A percentile compares a stretch with the other conserved stretches of the same genome.
These are phyloP conservation scores for Coelastrella sp. DNA, from an alignment of 139 green algal species.

Conservation along the genomic window DNA sequence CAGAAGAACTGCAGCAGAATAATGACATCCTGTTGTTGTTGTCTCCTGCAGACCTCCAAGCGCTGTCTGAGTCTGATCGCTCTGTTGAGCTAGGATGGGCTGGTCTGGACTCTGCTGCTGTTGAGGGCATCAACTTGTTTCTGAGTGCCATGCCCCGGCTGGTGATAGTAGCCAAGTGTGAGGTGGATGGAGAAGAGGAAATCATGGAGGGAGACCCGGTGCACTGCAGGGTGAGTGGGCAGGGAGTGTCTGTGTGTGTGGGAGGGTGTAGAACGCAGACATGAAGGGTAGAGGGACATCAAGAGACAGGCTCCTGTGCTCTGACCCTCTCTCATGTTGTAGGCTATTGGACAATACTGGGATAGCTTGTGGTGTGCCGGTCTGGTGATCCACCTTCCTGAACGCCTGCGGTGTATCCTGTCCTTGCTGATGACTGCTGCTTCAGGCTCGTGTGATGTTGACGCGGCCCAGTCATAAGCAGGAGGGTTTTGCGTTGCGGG, in stretches of 20 bases:
- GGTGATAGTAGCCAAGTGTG: conserved; percentile 36
- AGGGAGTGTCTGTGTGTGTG: background rate
- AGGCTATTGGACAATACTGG: no score
- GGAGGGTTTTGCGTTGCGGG: conserved; percentile 56
- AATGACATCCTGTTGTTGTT: background rate
- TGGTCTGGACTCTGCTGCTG: conserved; percentile 54
- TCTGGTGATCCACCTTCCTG: no score
- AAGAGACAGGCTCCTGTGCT: no score
- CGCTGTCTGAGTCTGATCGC: conserved; percentile 57
- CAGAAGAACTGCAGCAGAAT: background rate
- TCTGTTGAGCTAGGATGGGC: conserved; percentile 48
- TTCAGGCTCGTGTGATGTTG: conserved; percentile 68
- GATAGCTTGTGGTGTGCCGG: no score
- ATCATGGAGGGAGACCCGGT: conserved; percentile 80
- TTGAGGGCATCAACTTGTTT: conserved; percentile 74
- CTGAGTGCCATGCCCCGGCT: conserved; percentile 67
- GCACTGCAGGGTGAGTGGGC: conserved; percentile 59
- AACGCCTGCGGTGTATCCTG: background rate
- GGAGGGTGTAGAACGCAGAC: background rate
- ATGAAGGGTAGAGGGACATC: no score
- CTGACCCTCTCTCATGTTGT: no score
- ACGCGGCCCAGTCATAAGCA: conserved; percentile 69
- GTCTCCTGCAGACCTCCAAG: conserved; percentile 70
- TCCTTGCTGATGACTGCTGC: background rate
- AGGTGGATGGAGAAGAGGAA: conserved; percentile 78